A percentile compares a stretch with the other conserved stretches of the same genome.
These are phyloP conservation scores for Erodium texanum DNA, from an alignment of 441 rosid species.

Conservation along the genomic window DNA sequence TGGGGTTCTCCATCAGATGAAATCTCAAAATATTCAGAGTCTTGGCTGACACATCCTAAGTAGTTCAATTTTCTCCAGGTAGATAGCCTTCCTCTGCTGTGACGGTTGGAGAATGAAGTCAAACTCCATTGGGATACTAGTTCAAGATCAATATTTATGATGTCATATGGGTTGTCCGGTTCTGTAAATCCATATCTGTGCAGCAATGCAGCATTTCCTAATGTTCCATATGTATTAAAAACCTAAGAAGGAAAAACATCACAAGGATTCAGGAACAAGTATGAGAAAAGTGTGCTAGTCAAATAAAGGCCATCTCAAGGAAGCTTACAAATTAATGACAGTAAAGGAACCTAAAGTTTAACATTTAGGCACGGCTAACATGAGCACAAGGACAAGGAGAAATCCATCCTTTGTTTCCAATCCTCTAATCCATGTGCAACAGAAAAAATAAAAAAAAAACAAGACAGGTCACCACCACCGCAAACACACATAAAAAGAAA, in stretches of 20 bases:
- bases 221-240: slow-evolving; percentile 73
- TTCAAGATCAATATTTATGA: slow-evolving; percentile 77
- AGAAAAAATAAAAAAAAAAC: background rate
- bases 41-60: slow-evolving; percentile 53
- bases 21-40: slow-evolving; percentile 72
- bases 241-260: slow-evolving; percentile 32
- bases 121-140: slow-evolving; percentile 60
- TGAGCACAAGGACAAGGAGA: background rate
- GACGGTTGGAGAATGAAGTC: slow-evolving; percentile 47
- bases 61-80: slow-evolving; percentile 62
- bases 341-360: background rate
- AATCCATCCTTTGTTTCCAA: background rate
- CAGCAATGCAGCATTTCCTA: slow-evolving; percentile 86
- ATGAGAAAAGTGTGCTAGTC: background rate
- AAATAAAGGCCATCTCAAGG: background rate
- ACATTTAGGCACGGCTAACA: background rate
- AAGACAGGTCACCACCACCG: background rate
- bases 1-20: slow-evolving; percentile 66
- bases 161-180: slow-evolving; percentile 52
- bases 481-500: too few relatives aligned
- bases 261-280: background rate
- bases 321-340: background rate
- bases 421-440: background rate
- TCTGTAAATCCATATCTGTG: slow-evolving; percentile 92
- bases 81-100: slow-evolving; percentile 55